Evolutionary conservation across 2,329 filamentous ascomycete genomes (phyloP), one percentile per base, ranked within the genome.

Genomic region (Raffaelea deltoideospora): DNA sequence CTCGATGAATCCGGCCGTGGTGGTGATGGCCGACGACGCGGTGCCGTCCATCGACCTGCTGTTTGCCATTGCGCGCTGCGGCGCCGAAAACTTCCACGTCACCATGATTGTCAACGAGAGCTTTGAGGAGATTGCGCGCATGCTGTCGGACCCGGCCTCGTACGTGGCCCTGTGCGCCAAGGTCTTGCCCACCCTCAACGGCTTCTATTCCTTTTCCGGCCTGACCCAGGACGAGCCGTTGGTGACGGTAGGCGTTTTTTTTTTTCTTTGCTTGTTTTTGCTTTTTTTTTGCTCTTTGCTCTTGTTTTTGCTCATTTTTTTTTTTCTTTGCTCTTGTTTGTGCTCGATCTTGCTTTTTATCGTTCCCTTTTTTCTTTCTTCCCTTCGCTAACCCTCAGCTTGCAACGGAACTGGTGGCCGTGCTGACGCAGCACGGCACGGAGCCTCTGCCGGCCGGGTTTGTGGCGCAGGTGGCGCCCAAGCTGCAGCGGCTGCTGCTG

Each of bases 1-100:
- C 48, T 68, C 79, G 47, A 69, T 94, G 37, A 79, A 95, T 48
- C 73, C 81, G 3, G 67, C 68, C 14, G 74, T 90, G 37, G 78
- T 82, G 18, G 68, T 94, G 18, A 73, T 77, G 1, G 71, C 69
- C 13, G 76, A 80, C 11, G n/a, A n/a, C n/a, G n/a, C n/a, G n/a
- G 72, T 79, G 32, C 72, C 77, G 39, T 84, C 88, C 18, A 64
- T 94, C 6, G 80, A 90, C 48, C 64, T 87, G 13, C 71, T 98
- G 9, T 96, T 98, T 60, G 73, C 80, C 37, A 74, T 96, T 41
- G 88, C 86, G 18, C 90, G 85, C 54, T 77, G 87, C 51, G 86
- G 86, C 21, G 83, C 88, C 0, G 75, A 72, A 42, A 96, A 93
- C 59, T 93, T 92, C 61, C 87, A 95, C 54, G 72, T 95, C 33